phyloP scores from a whole-genome alignment of 192 early-diverging fungal species.

The Chytriomyces sp. region DNA sequence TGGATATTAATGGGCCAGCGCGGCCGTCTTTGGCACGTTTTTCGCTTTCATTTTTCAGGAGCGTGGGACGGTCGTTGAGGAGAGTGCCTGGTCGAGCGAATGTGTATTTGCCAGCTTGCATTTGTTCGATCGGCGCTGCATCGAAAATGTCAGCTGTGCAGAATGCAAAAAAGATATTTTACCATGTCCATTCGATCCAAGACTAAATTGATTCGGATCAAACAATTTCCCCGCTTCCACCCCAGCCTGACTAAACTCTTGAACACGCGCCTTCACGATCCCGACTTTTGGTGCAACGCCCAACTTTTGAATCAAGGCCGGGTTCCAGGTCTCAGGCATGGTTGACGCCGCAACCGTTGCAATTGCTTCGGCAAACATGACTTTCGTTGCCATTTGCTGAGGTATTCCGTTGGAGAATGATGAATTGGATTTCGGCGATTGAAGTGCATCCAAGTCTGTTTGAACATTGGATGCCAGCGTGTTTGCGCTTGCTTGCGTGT shows the following conservation, averaged over 20 bases:
- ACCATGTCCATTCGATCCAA: not conserved
- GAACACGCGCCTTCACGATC: not conserved
- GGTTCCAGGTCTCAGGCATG: not conserved
- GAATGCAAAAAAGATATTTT: no score
- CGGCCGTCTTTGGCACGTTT: conserved; percentile 11
- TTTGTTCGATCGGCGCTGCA: not conserved
- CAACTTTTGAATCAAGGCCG: not conserved
- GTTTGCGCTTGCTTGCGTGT: not conserved
- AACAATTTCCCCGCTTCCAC: not conserved
- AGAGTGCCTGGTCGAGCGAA: conserved; percentile 26
- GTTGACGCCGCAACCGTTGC: not conserved
- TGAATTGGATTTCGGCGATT: not conserved
- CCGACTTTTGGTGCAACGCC: conserved; percentile 6
- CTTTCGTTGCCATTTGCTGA: not conserved
- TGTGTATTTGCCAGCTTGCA: not conserved
- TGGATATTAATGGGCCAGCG: conserved; percentile 14
- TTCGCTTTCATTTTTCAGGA: conserved; percentile 11
- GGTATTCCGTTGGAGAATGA: no score
- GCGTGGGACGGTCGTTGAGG: conserved; percentile 4
- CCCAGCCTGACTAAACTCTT: not conserved
- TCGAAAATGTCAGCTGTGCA: not conserved
- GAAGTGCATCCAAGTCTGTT: not conserved
- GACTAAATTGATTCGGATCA: not conserved
- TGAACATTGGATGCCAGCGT: not conserved
- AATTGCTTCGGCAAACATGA: not conserved